Base-by-base conservation (phyloP, 179 eudicot genomes). In the Beta lomatogona region DNA sequence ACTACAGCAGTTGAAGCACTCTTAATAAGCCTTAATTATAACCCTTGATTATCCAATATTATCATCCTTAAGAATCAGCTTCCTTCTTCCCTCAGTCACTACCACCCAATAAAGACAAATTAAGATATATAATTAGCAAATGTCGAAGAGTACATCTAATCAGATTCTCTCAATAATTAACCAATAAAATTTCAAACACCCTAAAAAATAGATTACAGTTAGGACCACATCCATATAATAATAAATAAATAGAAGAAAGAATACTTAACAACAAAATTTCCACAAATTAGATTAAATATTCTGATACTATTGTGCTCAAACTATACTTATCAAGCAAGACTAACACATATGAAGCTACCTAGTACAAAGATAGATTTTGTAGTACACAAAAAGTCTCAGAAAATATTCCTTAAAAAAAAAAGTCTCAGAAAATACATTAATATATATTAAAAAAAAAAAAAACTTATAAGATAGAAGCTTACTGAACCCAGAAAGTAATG, bases 71-170 rank as follows among this genome's bases (percentile, higher is more conserved):
- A 52, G 80, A 85, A 78, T 85, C 75, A 70, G 77, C 59, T 85
- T 75, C 79, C 84, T 78, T 82, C 77, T 67, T 82, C 73, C 80
- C 45, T 77, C 79, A 77, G 84, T 79, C 60, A 80, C 77, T 79
- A 44, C 44, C 61, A 45, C 75, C 25, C 74, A 71, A 78, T 71
- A 73, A 19, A 36, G 22, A 77, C 60, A 63, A 41, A 44, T 50
- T 59, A 31, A 52, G 25, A 41, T 6, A 60, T 14, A 21, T 63
- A 71, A 18, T 69, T 59, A 79, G 19, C 25, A 82, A 9, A 28
- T 54, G 21, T 21, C 44, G n/a, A 81, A 66, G 57, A 67, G 63
- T 73, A 57, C 83, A 75, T 75, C 6, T 14, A 52, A 74, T 63
- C 15, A n/a, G 41, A 60, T 25, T 55, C 25, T 31, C 52, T n/a